Base-by-base conservation (phyloP, 129 eudicot genomes). In the Ambrosia artemisiifolia region DNA sequence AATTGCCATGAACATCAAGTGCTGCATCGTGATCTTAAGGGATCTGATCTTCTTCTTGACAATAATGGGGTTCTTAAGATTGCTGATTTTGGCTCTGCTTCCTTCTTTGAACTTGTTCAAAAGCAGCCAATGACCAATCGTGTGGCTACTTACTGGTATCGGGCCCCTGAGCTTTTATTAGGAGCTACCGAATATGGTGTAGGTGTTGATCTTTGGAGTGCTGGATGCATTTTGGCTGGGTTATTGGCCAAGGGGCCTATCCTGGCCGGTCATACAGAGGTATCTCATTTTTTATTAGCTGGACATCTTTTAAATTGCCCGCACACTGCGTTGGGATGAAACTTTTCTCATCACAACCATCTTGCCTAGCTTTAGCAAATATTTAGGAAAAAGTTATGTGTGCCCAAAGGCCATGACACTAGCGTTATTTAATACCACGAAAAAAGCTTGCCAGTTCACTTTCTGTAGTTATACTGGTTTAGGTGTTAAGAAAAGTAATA, bases 181-280 rank as follows among this genome's bases (percentile, higher is more conserved):
- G 90, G 90, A 71, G 79, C 90, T 63, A 78, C 86, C 8, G 81
- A 82, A 69, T 85, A 85, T 82, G 86, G 90, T 38, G 82, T 68
- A 36, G 80, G 78, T 68, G 90, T 85, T 53, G 90, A 85, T 75
- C 73, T 85, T 73, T 85, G 90, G 90, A 85, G 90, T 82, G 80
- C 82, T 6, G 90, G 90, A 28, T 85, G 90, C 78, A 82, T 85
- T 54, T 84, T 82, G 34, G 90, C 84, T 0, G 90, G 79, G 63
- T 57, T 85, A 12, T 81, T 75, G 68, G 82, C 84, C 32, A 82
- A 86, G 28, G 75, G 77, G 80, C 80, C 86, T 67, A 82, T 85
- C 17, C 73, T 82, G 84, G 75, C 82, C 0, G 86, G 90, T 72
- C 82, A 78, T 72, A 85, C 86, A 17, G 84, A 79, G 86, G 90